Conservation (phyloP, 1,284 basidiomycete species). For the Ganoderma lucidum region DNA sequence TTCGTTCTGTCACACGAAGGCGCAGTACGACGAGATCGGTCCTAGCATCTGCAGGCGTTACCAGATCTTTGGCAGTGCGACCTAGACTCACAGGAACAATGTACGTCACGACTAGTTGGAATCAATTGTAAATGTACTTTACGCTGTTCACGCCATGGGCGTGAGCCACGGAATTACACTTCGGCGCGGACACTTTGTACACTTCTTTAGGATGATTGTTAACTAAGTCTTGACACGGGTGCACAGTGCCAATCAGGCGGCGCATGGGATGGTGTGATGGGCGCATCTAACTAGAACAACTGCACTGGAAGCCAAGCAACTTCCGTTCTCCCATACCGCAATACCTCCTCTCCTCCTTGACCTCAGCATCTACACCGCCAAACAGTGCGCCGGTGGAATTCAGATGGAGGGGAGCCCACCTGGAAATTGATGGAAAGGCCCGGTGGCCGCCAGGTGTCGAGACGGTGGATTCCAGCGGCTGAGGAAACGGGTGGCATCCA, state of each 20-base stretch:
- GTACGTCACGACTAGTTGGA: conserved; percentile 26
- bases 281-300: conserved; percentile 80
- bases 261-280: not conserved
- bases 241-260: not conserved
- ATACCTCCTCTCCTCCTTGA: conserved; percentile 75
- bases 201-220: not conserved
- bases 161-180: not conserved
- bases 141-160: conserved; percentile 24
- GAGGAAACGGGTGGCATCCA: too few relatives aligned
- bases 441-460: too few relatives aligned
- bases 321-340: conserved; percentile 80
- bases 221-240: not conserved
- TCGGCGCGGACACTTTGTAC: conserved; percentile 1
- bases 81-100: conserved; percentile 49
- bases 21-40: conserved; percentile 97
- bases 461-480: too few relatives aligned
- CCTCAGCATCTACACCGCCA: conserved; percentile 52
- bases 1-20: conserved; percentile 96
- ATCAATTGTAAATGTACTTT: conserved; percentile 33
- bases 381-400: too few relatives aligned
- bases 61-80: conserved; percentile 93
- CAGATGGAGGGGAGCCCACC: too few relatives aligned
- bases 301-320: conserved; percentile 92
- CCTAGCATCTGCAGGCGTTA: conserved; percentile 96
- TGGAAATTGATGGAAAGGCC: too few relatives aligned